Base-by-base conservation (phyloP, 352 stramenopile species). In the Pythium brassicae region DNA sequence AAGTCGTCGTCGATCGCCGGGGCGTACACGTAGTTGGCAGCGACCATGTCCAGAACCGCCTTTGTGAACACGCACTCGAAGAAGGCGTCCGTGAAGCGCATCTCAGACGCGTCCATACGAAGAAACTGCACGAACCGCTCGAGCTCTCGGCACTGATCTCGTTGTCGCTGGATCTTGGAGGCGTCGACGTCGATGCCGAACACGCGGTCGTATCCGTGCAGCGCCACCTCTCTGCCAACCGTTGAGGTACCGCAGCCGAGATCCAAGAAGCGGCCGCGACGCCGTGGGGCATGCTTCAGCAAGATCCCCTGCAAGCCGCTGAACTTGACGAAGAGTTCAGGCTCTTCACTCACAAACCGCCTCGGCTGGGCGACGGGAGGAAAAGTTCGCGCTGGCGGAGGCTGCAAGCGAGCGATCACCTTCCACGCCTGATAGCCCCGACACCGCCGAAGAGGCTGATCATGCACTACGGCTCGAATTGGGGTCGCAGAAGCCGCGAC, bases 41-140 rank as follows among this genome's bases (percentile, higher is more conserved):
- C 65, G 7, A 71, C 62, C 23, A 52, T 53, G 49, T 76, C 68
- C 12, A 76, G 32, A 5, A 59, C 55, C 23, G 65, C 65, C 49
- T 73, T 70, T 26, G 53, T 68, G 26, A 76, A 40, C 5, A 76
- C 57, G 3, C 60, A 63, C 22, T 71, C 61, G 42, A 63, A 73
- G 14, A 40, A 63, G 14, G 54, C 6, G 50, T 76, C 68, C 2
- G 55, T 51, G 19, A 73, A 65, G 0, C 43, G n/a, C 37, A 76
- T 35, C 3, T 39, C 29, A 1, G 48, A 32, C 1, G 57, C 32
- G 22, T 66, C 45, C 59, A 71, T 69, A 11, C 22, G 37, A 8
- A 56, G 20, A 25, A 71, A 74, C 6, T 40, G 57, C 6, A 69
- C 52, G 26, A 59, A 71, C 8, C 43, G 25, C 8, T 20, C 14